Conservation (phyloP, 129 eudicot genomes). For the Rutidosis leptorrhynchoides region DNA sequence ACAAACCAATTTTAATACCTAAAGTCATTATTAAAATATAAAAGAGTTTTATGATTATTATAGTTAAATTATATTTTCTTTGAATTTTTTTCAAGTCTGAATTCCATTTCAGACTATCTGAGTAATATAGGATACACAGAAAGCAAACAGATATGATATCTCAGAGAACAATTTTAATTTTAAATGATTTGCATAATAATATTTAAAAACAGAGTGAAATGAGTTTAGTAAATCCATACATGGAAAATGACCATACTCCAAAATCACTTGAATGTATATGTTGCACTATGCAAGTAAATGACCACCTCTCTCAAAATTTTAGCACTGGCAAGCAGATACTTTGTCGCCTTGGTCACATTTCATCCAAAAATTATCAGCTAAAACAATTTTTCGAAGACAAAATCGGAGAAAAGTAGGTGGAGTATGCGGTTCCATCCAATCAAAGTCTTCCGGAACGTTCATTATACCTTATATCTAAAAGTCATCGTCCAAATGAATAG, state of each 20-base stretch:
- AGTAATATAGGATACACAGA: neutral
- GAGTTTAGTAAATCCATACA: neutral
- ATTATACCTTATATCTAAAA: no score
- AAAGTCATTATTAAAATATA: no score
- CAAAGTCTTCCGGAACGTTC: neutral
- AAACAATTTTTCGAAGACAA: neutral
- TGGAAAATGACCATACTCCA: neutral
- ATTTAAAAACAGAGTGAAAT: neutral
- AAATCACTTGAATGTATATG: neutral
- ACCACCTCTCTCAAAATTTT: neutral
- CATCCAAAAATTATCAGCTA: neutral
- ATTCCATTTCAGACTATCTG: no score
- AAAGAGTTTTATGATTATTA: no score
- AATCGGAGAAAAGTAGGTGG: neutral
- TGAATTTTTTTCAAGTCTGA: no score
- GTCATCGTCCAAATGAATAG: no score
- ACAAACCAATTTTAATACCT: no score
- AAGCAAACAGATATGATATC: neutral
- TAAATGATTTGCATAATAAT: neutral
- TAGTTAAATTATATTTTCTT: no score
- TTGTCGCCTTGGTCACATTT: constrained; percentile 1
- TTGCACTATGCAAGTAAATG: neutral
- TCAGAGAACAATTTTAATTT: neutral
- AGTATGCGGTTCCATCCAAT: constrained; percentile 2
- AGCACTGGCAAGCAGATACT: neutral